Evolutionary conservation across 2,329 filamentous ascomycete species (phyloP).

Genomic region (Ceratocystis ficicola): DNA sequence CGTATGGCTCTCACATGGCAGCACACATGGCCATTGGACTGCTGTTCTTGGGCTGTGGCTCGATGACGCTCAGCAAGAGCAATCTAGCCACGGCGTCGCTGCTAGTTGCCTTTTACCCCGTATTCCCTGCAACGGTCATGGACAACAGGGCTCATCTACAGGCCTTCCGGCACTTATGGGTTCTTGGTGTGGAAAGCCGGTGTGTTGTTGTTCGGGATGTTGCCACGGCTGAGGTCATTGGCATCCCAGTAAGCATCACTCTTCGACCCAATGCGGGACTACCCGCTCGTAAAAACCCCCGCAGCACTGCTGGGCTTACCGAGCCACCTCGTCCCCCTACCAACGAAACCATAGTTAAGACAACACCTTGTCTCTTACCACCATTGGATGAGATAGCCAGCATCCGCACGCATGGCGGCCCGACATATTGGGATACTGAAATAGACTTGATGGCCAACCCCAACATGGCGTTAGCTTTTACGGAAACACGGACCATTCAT

Average conservation of each 20-base stretch:
- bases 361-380: slow-evolving; percentile 49
- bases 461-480: slow-evolving; percentile 49
- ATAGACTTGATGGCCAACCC: slow-evolving; percentile 59
- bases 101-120: slow-evolving; percentile 83
- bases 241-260: slow-evolving; percentile 56
- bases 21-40: slow-evolving; percentile 83
- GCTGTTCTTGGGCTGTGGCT: slow-evolving; percentile 85
- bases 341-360: slow-evolving; percentile 28
- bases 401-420: slow-evolving; percentile 48
- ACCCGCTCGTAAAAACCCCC: not conserved
- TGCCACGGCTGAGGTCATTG: slow-evolving; percentile 67
- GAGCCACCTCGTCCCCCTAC: slow-evolving; percentile 17
- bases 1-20: slow-evolving; percentile 88
- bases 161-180: slow-evolving; percentile 95
- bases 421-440: slow-evolving; percentile 68
- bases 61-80: slow-evolving; percentile 78
- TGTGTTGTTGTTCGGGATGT: slow-evolving; percentile 82
- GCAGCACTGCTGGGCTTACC: slow-evolving; percentile 25
- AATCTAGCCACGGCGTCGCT: slow-evolving; percentile 77
- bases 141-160: slow-evolving; percentile 93
- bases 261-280: slow-evolving; percentile 35
- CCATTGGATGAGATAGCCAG: slow-evolving; percentile 51
- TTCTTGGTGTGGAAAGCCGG: slow-evolving; percentile 76
- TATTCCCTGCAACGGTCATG: slow-evolving; percentile 78
- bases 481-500: slow-evolving; percentile 57